These are phyloP conservation scores for Catenaria anguillulae DNA, from an alignment of 371 early-diverging fungal species.

Conservation along the genomic window DNA sequence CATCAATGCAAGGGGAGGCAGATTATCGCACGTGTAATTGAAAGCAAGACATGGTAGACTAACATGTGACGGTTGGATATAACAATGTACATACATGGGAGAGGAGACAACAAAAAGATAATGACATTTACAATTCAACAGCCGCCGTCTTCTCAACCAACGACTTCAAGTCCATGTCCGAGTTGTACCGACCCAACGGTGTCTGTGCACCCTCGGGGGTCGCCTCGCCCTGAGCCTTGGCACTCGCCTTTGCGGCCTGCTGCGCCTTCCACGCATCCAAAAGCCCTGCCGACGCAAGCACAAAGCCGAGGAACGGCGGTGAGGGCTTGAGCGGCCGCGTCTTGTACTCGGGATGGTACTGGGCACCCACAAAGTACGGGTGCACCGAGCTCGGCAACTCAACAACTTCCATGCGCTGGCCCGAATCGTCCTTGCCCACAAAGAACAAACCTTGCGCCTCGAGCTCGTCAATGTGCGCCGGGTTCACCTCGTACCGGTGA, in stretches of 20 bases:
- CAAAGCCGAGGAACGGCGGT: constrained; percentile 85
- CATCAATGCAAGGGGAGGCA: no score
- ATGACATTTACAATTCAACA: no score
- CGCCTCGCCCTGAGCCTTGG: background rate
- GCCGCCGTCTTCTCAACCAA: no score
- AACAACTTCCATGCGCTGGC: constrained; percentile 93
- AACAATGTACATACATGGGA: no score
- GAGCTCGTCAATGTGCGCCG: constrained; percentile 52
- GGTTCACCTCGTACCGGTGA: constrained; percentile 98
- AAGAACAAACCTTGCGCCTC: constrained; percentile 79
- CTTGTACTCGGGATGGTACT: constrained; percentile 98
- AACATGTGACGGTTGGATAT: no score
- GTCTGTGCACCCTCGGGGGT: no score
- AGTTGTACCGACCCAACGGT: background rate
- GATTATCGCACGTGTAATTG: no score
- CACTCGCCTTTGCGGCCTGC: background rate
- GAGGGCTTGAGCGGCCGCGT: constrained; percentile 86
- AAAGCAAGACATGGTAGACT: no score
- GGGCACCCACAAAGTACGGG: constrained; percentile 93
- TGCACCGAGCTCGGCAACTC: constrained; percentile 67
- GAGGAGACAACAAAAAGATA: no score
- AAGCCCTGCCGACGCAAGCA: constrained; percentile 58
- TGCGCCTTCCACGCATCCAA: constrained; percentile 12
- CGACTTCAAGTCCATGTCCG: background rate
- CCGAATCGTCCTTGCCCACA: constrained; percentile 85